Conservation (phyloP, 2,329 filamentous ascomycete species). For the Aspergillus hiratsukae region DNA sequence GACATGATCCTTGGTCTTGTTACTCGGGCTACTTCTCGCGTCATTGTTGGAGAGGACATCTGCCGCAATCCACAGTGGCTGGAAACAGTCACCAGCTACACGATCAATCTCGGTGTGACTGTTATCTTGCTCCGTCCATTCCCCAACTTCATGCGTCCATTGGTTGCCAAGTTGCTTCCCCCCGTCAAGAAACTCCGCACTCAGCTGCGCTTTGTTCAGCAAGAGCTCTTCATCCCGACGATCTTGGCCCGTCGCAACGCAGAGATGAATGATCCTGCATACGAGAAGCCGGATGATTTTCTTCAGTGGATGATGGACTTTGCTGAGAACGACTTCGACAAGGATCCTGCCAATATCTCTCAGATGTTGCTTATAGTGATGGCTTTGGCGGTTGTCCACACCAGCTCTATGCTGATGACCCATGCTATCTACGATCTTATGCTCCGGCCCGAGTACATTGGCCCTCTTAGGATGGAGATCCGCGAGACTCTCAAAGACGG, state of each 20-base stretch:
- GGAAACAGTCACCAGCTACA: slow-evolving; percentile 29
- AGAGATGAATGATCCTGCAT: slow-evolving; percentile 13
- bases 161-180: slow-evolving; percentile 33
- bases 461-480: slow-evolving; percentile 50
- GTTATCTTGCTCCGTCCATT: slow-evolving; percentile 29
- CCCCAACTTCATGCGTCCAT: slow-evolving; percentile 30
- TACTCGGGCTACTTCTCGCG: slow-evolving; percentile 36
- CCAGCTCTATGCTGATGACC: slow-evolving; percentile 25
- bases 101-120: slow-evolving; percentile 31
- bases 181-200: slow-evolving; percentile 28
- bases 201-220: slow-evolving; percentile 26
- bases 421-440: slow-evolving; percentile 51
- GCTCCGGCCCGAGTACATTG: slow-evolving; percentile 46
- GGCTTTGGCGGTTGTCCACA: slow-evolving; percentile 25
- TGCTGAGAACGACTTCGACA: slow-evolving; percentile 18
- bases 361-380: slow-evolving; percentile 24
- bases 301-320: slow-evolving; percentile 32
- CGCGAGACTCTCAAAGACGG: slow-evolving; percentile 18
- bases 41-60: slow-evolving; percentile 37
- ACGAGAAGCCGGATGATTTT: slow-evolving; percentile 26
- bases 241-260: slow-evolving; percentile 26
- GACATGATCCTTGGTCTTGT: slow-evolving; percentile 31
- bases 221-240: slow-evolving; percentile 31
- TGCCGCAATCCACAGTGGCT: slow-evolving; percentile 39
- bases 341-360: slow-evolving; percentile 19